phyloP scores from a whole-genome alignment of 1,284 basidiomycete species.

The Malassezia globosa region DNA sequence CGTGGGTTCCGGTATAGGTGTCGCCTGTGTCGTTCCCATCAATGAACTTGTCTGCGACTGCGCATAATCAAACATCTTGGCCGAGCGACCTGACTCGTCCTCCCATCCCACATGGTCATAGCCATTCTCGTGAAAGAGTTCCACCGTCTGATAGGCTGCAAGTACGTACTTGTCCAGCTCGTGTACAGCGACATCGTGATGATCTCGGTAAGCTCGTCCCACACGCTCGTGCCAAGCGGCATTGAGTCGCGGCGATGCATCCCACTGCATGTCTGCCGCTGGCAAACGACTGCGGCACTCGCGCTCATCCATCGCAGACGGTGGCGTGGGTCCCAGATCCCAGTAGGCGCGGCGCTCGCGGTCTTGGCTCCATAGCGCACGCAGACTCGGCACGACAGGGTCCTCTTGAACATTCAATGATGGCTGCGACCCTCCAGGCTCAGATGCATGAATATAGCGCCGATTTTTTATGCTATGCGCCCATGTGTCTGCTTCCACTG shows the following conservation, averaged over 20 bases:
- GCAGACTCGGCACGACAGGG: conserved; percentile 73
- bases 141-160: conserved; percentile 73
- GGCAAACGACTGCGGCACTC: too few relatives aligned
- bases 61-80: conserved; percentile 27
- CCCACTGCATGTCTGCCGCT: conserved; percentile 5
- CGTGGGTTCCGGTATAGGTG: background rate
- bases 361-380: conserved; percentile 92
- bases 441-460: conserved; percentile 54
- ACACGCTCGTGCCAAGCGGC: conserved; percentile 3
- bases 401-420: conserved; percentile 3
- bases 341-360: conserved; percentile 24
- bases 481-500: conserved; percentile 71
- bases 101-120: conserved; percentile 20
- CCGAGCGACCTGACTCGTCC: conserved; percentile 11
- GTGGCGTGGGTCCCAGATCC: conserved; percentile 2
- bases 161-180: conserved; percentile 60
- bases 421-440: conserved; percentile 48
- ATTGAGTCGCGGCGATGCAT: background rate
- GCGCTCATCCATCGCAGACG: background rate
- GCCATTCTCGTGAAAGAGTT: conserved; percentile 31
- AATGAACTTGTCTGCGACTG: conserved; percentile 17
- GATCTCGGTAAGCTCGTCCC: background rate
- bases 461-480: conserved; percentile 79
- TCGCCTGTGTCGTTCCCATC: background rate
- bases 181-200: background rate